These are phyloP conservation scores for Penicillium chermesinum DNA, from an alignment of 495 filamentous ascomycete genomes.

Conservation along the genomic window DNA sequence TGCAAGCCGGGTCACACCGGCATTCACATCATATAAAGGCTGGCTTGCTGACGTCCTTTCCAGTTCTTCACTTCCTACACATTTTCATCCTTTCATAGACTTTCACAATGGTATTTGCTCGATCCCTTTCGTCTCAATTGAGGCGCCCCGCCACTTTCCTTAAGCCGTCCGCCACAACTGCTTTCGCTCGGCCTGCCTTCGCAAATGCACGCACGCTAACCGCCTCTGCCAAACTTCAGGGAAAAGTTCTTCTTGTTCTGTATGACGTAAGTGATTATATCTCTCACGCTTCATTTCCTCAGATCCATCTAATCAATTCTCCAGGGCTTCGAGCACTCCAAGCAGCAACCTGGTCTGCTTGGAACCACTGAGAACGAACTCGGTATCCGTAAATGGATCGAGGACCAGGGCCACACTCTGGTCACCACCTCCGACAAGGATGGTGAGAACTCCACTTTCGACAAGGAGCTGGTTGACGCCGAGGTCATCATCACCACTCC, in stretches of 20 bases:
- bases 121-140: slow-evolving; percentile 52
- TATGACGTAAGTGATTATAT: slow-evolving; percentile 60
- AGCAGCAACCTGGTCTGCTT: slow-evolving; percentile 76
- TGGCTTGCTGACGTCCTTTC: slow-evolving; percentile 12
- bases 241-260: slow-evolving; percentile 68
- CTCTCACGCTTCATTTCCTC: not conserved
- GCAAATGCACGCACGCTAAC: slow-evolving; percentile 50
- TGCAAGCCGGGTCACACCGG: slow-evolving; percentile 14
- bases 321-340: slow-evolving; percentile 63
- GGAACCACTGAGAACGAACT: slow-evolving; percentile 98
- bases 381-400: slow-evolving; percentile 91
- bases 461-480: slow-evolving; percentile 91
- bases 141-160: slow-evolving; percentile 51
- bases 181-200: slow-evolving; percentile 27
- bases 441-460: slow-evolving; percentile 86
- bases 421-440: slow-evolving; percentile 98
- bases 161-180: slow-evolving; percentile 15
- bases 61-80: not conserved
- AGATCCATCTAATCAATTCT: slow-evolving; percentile 1
- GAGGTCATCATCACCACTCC: slow-evolving; percentile 99
- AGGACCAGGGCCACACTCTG: slow-evolving; percentile 90
- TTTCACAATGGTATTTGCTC: slow-evolving; percentile 68
- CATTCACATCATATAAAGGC: slow-evolving; percentile 5
- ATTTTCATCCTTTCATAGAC: slow-evolving; percentile 8
- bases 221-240: slow-evolving; percentile 54